phyloP scores from a whole-genome alignment of 345 rosid species.

The Sonneratia caseolaris region DNA sequence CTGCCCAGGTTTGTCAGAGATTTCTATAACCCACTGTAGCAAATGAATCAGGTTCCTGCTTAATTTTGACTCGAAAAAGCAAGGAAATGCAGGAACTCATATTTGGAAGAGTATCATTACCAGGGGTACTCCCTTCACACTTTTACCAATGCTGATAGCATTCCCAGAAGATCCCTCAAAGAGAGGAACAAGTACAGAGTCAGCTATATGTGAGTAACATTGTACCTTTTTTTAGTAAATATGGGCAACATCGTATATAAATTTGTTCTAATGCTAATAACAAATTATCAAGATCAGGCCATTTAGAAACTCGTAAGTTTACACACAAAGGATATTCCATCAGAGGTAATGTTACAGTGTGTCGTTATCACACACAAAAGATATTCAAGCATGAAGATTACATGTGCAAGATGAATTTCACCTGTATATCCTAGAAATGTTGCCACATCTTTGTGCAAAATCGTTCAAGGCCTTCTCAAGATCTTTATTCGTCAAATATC shows the following conservation, averaged over 20 bases:
- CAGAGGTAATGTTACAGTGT: too few species aligned
- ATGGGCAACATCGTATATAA: neutral
- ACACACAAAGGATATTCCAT: neutral
- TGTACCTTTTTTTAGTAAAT: too few species aligned
- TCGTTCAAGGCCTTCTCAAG: conserved; percentile 72
- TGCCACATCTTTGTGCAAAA: conserved; percentile 57
- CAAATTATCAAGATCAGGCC: neutral
- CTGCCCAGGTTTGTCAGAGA: conserved; percentile 78
- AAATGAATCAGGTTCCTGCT: conserved; percentile 8
- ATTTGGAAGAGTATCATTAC: conserved; percentile 33
- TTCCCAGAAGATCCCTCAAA: conserved; percentile 61
- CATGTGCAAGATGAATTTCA: conserved; percentile 19
- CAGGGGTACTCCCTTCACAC: conserved; percentile 87
- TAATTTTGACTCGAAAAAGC: conserved; percentile 2
- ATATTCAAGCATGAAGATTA: neutral
- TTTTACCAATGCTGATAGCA: conserved; percentile 77
- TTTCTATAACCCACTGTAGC: conserved; percentile 86
- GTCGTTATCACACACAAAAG: neutral
- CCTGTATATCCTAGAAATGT: conserved; percentile 84
- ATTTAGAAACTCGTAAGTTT: neutral
- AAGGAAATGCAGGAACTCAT: neutral
- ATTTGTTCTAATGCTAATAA: neutral
- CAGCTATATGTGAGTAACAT: conserved; percentile 24
- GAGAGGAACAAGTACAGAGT: conserved; percentile 55
- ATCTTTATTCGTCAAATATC: conserved; percentile 69